Conservation (phyloP, 306 rosid species). For the Dalbergia cochinchinensis region DNA sequence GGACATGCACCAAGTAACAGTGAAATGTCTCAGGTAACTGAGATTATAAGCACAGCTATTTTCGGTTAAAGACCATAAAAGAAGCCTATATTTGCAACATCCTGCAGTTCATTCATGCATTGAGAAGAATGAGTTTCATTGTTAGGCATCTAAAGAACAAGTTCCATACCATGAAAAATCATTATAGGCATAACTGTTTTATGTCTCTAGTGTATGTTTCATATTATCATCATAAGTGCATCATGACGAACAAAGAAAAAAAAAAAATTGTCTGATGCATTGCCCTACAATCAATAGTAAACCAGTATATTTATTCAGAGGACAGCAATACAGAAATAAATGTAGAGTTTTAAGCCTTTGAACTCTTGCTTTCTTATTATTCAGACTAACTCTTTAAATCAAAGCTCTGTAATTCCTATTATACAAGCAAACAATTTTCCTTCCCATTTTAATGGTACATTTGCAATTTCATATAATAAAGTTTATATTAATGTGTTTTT, state of each 20-base stretch:
- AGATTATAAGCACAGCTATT: slow-evolving; percentile 10
- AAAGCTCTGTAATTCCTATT: no score
- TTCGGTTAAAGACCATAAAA: background rate
- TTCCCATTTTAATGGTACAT: no score
- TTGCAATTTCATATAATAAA: no score
- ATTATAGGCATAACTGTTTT: background rate
- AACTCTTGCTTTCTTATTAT: background rate
- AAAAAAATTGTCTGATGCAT: background rate
- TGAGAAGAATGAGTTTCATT: no score
- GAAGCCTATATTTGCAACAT: slow-evolving; percentile 15
- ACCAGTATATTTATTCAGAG: slow-evolving; percentile 4
- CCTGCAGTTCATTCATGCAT: slow-evolving; percentile 17
- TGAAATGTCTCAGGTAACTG: slow-evolving; percentile 74
- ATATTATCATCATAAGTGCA: background rate
- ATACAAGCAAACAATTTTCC: no score
- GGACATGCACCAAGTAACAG: slow-evolving; percentile 61
- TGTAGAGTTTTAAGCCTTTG: slow-evolving; percentile 13
- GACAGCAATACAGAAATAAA: background rate
- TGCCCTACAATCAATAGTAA: background rate
- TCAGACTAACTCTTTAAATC: no score
- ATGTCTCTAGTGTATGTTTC: background rate
- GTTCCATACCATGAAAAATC: background rate
- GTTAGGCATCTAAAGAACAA: background rate
- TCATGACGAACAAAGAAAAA: slow-evolving; percentile 7
- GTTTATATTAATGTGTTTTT: no score